A percentile compares a stretch with the other conserved stretches of the same genome.
Conservation (phyloP, 805 yeast species). For the Candida pini region DNA sequence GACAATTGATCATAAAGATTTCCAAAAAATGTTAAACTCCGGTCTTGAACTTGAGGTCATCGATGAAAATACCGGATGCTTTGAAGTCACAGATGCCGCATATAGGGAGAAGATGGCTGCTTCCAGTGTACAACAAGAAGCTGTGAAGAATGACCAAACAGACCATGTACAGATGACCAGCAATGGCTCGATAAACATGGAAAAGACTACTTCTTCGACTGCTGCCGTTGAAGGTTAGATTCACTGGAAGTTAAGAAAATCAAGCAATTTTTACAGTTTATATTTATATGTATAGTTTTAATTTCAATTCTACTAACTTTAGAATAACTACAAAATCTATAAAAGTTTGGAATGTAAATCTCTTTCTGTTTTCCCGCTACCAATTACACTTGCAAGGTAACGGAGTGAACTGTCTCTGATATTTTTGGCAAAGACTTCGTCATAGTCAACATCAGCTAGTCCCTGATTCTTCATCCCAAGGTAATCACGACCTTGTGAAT, state of each 20-base stretch:
- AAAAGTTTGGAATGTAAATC: too few relatives aligned
- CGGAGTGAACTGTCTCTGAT: conserved; percentile 30
- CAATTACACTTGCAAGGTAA: conserved; percentile 31
- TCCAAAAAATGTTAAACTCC: conserved; percentile 30
- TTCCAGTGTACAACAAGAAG: too few relatives aligned
- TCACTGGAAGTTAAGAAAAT: too few relatives aligned
- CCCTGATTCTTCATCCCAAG: conserved; percentile 1
- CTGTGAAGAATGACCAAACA: too few relatives aligned
- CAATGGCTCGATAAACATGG: too few relatives aligned
- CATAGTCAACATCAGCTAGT: conserved; percentile 18
- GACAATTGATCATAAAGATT: conserved; percentile 54
- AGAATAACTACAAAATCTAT: too few relatives aligned
- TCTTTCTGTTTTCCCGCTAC: conserved; percentile 17
- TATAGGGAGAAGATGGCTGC: conserved; percentile 19
- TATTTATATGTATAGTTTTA: too few relatives aligned
- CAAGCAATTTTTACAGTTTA: too few relatives aligned
- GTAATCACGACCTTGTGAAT: not conserved
- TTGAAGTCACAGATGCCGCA: conserved; percentile 27
- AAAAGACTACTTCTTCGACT: too few relatives aligned
- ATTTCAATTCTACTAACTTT: too few relatives aligned
- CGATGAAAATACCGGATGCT: conserved; percentile 31
- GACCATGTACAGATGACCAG: too few relatives aligned
- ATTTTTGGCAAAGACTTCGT: conserved; percentile 16
- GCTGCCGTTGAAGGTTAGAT: too few relatives aligned
- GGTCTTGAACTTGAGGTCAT: conserved; percentile 25